Conservation (phyloP, 441 rosid genomes). For the Syzygium syzygioides region DNA sequence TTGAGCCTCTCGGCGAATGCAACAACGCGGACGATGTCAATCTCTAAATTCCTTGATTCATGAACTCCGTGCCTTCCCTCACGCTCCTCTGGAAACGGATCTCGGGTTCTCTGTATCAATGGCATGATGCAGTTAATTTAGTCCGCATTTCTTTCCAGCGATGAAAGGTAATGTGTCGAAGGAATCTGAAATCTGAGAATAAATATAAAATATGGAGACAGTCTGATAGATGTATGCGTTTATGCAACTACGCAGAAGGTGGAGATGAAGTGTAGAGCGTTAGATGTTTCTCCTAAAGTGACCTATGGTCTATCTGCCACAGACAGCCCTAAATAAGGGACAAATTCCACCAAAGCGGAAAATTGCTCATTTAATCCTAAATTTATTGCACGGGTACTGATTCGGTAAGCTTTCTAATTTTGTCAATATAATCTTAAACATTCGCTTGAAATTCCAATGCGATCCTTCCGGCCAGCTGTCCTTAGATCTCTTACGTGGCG, state of each 20-base stretch:
- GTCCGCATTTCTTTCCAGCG: no score
- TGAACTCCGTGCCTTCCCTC: background rate
- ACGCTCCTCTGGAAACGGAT: no score
- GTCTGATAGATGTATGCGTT: no score
- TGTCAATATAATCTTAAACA: background rate
- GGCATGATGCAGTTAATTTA: no score
- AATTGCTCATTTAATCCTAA: background rate
- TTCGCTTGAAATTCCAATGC: background rate
- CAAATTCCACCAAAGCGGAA: no score
- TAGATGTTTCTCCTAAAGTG: background rate
- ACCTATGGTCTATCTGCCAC: background rate
- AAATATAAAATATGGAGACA: no score
- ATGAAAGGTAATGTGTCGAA: no score
- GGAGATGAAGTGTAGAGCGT: background rate
- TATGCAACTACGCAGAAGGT: background rate
- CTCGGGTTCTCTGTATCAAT: no score
- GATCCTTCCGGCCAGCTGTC: accelerated
- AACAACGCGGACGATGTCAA: background rate
- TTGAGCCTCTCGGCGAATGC: background rate
- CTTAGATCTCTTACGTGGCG: background rate
- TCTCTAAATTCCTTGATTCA: background rate
- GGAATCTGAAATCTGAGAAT: no score
- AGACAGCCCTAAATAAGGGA: no score
- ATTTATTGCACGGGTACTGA: accelerated
- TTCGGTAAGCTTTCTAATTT: background rate